Evolutionary conservation across 2,329 filamentous ascomycete species (phyloP), one percentile per base, ranked within the genome.

Genomic region (Escovopsis weberi): DNA sequence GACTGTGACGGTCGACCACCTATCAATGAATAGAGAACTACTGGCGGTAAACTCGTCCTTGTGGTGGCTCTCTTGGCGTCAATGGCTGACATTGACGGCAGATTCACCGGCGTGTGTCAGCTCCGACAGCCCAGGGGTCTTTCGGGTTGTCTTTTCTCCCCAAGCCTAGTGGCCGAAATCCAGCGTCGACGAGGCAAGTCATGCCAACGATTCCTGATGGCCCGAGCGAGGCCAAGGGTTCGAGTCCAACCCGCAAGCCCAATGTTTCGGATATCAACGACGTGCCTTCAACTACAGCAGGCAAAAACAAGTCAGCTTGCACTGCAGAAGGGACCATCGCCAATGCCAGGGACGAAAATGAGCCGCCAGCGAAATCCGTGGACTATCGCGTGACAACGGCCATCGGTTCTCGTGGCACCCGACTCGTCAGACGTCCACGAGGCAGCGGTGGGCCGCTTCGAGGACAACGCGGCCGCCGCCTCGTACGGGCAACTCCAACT

Each of bases 401-500:
- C 8, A 12, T 26, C n/a, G 40, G 47, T 2, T 37, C 38, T 19
- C 48, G 51, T 12, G 44, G 41, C 6, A 41, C 40, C 37, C 53
- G 56, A 32, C 52, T 51, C 9, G 48, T 50, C 11, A 53, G 53
- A 36, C 55, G 57, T 33, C 52, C 54, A 37, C 51, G 51, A 45
- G 39, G 45, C 12, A 51, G 51, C 44, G 39, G 45, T 12, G 44
- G 45, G n/a, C 53, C 55, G 47, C 43, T 46, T 33, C 55, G 55
- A 28, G 53, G 54, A 23, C 55, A 53, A 37, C 51, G 55, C n/a
- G 49, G 50, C 23, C 53, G 50, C 23, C 53, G 55, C 40, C 50
- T 49, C 39, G 38, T 34, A 6, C 44, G 37, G 7, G 38, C 36
- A 10, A 37, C 18, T 1, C 18, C 35, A 7, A 11, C 8, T 32